These are phyloP conservation scores for Vicia sativa DNA, from an alignment of 306 rosid genomes.

Conservation along the genomic window DNA sequence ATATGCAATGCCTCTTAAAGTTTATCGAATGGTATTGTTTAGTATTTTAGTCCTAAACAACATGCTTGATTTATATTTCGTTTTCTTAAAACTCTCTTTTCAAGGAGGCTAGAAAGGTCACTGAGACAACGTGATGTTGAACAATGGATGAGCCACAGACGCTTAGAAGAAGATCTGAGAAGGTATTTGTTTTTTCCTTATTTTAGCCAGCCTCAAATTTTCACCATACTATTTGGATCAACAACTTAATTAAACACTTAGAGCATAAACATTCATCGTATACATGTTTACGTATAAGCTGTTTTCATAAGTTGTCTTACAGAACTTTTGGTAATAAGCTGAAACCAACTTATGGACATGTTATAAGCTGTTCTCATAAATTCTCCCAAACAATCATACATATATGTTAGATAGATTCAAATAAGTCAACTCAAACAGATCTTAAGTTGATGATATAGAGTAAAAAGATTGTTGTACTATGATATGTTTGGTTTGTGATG, in stretches of 20 bases:
- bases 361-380: neutral
- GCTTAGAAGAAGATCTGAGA: constrained; percentile 31
- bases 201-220: no score
- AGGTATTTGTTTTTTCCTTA: neutral
- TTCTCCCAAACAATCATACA: neutral
- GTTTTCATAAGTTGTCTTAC: no score
- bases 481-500: constrained; percentile 34
- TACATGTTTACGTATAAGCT: no score
- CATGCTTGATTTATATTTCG: constrained; percentile 8
- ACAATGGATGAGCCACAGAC: constrained; percentile 48
- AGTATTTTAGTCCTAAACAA: neutral
- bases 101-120: constrained; percentile 46
- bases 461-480: neutral
- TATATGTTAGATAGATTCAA: neutral
- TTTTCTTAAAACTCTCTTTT: constrained; percentile 23
- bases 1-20: neutral
- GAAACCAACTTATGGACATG: no score
- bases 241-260: no score
- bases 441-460: neutral
- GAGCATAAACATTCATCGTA: no score
- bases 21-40: neutral
- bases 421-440: neutral
- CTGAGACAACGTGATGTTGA: constrained; percentile 46
- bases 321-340: no score
- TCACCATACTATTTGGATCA: no score